Base-by-base conservation (phyloP, 345 rosid genomes). In the Hirschfeldia incana region DNA sequence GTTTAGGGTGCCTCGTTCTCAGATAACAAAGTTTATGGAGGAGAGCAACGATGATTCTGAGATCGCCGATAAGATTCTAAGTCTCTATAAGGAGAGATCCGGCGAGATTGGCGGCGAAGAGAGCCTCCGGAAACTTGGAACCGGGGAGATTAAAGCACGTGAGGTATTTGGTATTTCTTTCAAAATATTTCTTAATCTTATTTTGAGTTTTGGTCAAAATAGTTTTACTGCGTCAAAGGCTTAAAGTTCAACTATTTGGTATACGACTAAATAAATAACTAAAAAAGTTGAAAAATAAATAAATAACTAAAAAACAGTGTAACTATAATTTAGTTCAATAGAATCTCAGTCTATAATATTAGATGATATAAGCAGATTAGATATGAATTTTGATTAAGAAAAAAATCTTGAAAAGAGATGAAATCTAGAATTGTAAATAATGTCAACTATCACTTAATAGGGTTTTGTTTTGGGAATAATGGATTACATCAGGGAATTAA, bases 51-150 rank as follows among this genome's bases (percentile, higher is more conserved):
- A 93, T 37, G 86, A 81, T 49, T 85, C 69, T 0, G 97, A 93
- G 82, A 94, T 83, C 3, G 97, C 94, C 0, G 87, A 89, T 65
- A 93, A 83, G 87, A 87, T 95, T 62, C 57, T 90, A 79, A 76
- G 80, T 84, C 80, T 93, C 12, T 93, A 86, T 21, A 44, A 69
- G 76, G 83, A 53, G 28, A 82, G 60, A 0, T 33, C 82, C 60
- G 81, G 80, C 9, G 72, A 69, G 30, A 27, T 65, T 34, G 51
- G 46, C 37, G 76, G 16, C 8, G 72, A 51, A 62, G 66, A 61
- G 0, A 6, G 53, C 21, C 64, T 29, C 0, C 69, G 51, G 72
- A 58, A 67, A 26, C 29, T 77, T 26, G 80, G 72, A 61, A 69
- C 15, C n/a, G 74, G 74, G 5, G 67, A 51, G 61, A 12, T 60